Percentiles rank a stretch among this genome's conserved stretches.
phyloP scores from a whole-genome alignment of 2,329 filamentous ascomycete species.

The Rhinocladiella similis region DNA sequence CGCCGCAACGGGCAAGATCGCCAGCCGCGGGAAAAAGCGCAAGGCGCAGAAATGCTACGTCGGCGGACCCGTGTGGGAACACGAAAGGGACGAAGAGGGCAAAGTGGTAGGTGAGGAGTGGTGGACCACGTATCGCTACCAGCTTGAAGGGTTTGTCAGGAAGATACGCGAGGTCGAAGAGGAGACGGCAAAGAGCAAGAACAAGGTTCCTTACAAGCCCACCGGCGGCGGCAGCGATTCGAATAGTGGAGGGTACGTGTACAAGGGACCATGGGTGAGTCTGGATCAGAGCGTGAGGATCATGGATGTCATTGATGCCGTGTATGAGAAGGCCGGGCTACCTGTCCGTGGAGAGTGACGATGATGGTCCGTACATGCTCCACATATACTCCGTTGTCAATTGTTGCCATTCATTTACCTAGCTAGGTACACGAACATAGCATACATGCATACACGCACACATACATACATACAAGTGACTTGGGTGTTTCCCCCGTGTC shows the following conservation, averaged over 20 bases:
- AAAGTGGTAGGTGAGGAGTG: slow-evolving; percentile 35
- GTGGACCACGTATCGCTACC: slow-evolving; percentile 49
- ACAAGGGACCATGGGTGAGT: slow-evolving; percentile 37
- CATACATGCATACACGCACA: too few species aligned
- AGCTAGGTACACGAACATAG: too few species aligned
- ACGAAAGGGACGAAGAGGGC: background rate
- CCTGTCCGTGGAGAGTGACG: background rate
- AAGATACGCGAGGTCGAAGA: slow-evolving; percentile 40
- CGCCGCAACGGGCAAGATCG: background rate
- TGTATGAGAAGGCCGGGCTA: slow-evolving; percentile 44
- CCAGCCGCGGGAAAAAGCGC: background rate
- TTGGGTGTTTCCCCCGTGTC: too few species aligned
- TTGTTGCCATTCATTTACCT: too few species aligned
- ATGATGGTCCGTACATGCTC: background rate
- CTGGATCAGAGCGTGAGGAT: slow-evolving; percentile 45
- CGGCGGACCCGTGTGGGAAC: slow-evolving; percentile 7
- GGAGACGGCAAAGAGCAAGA: background rate
- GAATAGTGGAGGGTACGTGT: background rate
- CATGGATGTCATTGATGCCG: slow-evolving; percentile 51
- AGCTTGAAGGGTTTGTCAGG: slow-evolving; percentile 53
- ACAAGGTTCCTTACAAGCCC: too few species aligned
- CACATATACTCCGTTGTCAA: too few species aligned
- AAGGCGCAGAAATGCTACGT: background rate
- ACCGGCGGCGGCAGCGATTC: background rate
- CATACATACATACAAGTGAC: too few species aligned